Percentiles rank a stretch among this genome's conserved stretches.
These are phyloP conservation scores for Trichoderma aggressivum DNA, from an alignment of 2,329 filamentous ascomycete species.

Conservation along the genomic window DNA sequence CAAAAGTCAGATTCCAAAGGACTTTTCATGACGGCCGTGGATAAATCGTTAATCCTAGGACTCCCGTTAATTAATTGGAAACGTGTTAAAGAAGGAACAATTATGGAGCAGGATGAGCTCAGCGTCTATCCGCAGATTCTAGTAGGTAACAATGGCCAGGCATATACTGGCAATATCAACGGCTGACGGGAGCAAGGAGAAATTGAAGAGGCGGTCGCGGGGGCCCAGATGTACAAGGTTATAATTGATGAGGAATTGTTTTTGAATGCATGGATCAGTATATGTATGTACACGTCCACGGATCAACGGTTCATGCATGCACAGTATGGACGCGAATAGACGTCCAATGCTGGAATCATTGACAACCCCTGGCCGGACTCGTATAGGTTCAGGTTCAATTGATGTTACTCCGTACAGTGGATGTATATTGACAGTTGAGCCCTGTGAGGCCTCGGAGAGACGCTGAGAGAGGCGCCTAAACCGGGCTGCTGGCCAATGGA, in stretches of 20 bases:
- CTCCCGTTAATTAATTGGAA: background rate
- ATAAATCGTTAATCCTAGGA: background rate
- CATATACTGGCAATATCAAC: background rate
- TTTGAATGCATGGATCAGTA: background rate
- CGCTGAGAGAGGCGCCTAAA: background rate
- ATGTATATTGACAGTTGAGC: too few relatives aligned
- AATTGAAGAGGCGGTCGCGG: background rate
- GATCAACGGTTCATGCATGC: background rate
- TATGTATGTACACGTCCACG: background rate
- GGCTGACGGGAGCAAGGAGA: background rate
- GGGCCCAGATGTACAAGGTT: background rate
- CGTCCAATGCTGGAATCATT: background rate
- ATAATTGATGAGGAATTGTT: background rate
- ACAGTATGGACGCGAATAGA: background rate
- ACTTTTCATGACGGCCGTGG: background rate
- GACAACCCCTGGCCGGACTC: too few relatives aligned
- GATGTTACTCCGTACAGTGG: too few relatives aligned
- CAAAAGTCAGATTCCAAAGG: background rate
- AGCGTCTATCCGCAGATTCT: background rate
- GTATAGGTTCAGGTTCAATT: too few relatives aligned
- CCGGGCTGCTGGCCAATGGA: slow-evolving; percentile 6
- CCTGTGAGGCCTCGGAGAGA: background rate
- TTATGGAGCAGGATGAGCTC: background rate
- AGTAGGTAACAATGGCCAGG: background rate
- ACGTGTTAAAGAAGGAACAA: background rate